Evolutionary conservation across 2,329 filamentous ascomycete genomes (phyloP).

Genomic region (Diaporthe ampelina): DNA sequence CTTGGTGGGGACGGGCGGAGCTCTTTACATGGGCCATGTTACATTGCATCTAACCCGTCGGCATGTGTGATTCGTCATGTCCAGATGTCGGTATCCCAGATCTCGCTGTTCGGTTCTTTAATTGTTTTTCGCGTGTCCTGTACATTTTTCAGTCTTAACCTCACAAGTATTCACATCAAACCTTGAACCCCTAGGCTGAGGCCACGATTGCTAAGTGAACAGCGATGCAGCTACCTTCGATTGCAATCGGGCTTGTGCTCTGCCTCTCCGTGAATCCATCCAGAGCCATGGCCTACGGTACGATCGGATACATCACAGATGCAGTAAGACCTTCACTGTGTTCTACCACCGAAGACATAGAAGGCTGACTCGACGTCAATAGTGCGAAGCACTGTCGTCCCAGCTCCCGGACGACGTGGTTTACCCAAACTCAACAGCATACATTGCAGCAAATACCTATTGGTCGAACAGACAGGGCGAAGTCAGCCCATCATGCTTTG

Average conservation of each 20-base stretch:
- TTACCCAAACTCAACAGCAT: constrained; percentile 45
- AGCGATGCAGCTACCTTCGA: not conserved
- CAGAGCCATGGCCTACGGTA: not conserved
- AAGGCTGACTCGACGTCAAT: not conserved
- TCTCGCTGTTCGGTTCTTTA: no score
- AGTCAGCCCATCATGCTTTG: constrained; percentile 25
- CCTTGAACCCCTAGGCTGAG: not conserved
- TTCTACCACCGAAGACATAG: not conserved
- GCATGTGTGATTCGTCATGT: not conserved
- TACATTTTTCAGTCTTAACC: not conserved
- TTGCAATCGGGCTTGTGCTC: constrained; percentile 3
- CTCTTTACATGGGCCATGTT: constrained; percentile 1
- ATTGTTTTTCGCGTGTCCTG: not conserved
- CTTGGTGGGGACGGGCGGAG: not conserved
- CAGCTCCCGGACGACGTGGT: constrained; percentile 43
- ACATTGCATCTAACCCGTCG: not conserved
- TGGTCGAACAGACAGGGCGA: constrained; percentile 51
- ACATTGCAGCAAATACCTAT: constrained; percentile 47
- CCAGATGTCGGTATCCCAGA: not conserved
- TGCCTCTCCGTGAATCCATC: not conserved
- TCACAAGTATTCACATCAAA: not conserved
- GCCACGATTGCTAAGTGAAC: not conserved
- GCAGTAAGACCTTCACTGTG: not conserved
- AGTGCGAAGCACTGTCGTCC: constrained; percentile 36
- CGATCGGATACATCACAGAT: not conserved